Conservation (phyloP, 1,284 basidiomycete genomes). For the Boletus smithii region DNA sequence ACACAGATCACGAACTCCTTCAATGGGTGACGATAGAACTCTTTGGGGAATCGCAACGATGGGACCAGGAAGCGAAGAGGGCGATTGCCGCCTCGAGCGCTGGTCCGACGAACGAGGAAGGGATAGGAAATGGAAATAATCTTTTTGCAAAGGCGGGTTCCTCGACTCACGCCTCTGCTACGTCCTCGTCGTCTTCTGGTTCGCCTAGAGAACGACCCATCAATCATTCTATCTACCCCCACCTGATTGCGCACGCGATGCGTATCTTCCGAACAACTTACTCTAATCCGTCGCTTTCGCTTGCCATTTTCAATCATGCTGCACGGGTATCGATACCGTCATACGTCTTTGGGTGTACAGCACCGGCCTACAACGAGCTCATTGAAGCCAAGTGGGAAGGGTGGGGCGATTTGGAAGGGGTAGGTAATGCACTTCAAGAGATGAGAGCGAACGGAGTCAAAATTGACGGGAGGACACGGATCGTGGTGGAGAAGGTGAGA, state of each 20-base stretch:
- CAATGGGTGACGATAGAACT: conserved; percentile 74
- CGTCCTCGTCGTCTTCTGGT: conserved; percentile 4
- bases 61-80: conserved; percentile 45
- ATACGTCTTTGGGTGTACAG: conserved; percentile 84
- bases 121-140: too few relatives aligned
- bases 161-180: neutral
- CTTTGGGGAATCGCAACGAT: conserved; percentile 55
- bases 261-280: conserved; percentile 72
- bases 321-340: conserved; percentile 68
- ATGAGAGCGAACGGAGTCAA: conserved; percentile 78
- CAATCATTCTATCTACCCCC: conserved; percentile 66
- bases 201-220: conserved; percentile 36
- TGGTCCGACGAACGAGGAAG: too few relatives aligned
- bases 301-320: conserved; percentile 81
- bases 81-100: conserved; percentile 19
- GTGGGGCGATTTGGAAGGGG: conserved; percentile 75
- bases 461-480: conserved; percentile 57
- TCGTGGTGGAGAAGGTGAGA: conserved; percentile 64
- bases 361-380: conserved; percentile 81
- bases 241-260: conserved; percentile 73
- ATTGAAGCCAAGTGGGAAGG: conserved; percentile 76
- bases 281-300: conserved; percentile 73
- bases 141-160: neutral
- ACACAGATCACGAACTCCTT: conserved; percentile 69
- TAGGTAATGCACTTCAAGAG: conserved; percentile 69